Conservation (phyloP, 176 grass and related monocot species). For the Eleusine indica region DNA sequence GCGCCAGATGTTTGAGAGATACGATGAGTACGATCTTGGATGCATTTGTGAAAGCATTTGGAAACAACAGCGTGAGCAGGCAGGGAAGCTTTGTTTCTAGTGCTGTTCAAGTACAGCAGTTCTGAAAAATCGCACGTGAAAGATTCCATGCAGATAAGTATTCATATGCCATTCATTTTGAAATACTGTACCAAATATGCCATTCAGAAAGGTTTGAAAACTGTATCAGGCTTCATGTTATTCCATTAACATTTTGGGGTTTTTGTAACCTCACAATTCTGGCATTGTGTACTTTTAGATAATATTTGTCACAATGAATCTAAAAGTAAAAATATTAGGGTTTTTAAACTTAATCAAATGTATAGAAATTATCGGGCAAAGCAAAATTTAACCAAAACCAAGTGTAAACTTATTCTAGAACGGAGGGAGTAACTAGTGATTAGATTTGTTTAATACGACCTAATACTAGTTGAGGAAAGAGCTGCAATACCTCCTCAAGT, state of each 20-base stretch:
- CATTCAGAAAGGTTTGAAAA: background rate
- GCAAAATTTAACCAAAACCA: too few species aligned
- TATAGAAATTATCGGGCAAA: too few species aligned
- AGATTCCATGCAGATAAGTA: conserved; percentile 15
- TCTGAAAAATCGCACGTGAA: conserved; percentile 26
- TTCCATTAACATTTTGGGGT: background rate
- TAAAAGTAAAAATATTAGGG: too few species aligned
- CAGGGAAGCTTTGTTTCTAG: conserved; percentile 29
- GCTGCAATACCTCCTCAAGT: conserved; percentile 71
- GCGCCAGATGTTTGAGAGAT: conserved; percentile 10
- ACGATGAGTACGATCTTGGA: conserved; percentile 34
- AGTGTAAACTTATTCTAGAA: too few species aligned
- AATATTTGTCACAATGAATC: too few species aligned
- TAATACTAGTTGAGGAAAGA: background rate
- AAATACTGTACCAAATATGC: too few species aligned
- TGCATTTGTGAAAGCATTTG: conserved; percentile 19
- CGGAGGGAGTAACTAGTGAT: too few species aligned
- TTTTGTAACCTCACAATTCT: background rate
- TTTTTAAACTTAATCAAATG: too few species aligned
- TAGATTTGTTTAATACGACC: background rate
- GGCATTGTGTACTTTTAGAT: background rate
- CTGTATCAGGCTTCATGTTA: too few species aligned
- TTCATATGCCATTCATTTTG: background rate
- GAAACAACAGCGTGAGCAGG: conserved; percentile 5
- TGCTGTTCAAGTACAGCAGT: background rate